Conservation (phyloP, 2,329 filamentous ascomycete genomes). For the Monilinia fructicola region DNA sequence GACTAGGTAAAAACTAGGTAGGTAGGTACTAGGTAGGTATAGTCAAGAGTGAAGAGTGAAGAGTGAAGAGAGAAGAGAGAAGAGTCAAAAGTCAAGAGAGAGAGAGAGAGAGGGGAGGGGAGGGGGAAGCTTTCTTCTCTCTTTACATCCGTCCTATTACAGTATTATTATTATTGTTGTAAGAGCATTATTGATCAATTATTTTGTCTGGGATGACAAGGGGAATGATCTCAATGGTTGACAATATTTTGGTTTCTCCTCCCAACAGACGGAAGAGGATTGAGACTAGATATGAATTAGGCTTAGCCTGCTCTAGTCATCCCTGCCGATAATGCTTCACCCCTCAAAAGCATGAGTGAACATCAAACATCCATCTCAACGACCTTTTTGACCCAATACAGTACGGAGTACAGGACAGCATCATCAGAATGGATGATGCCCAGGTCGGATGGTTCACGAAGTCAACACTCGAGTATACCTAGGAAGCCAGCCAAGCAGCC, state of each 20-base stretch:
- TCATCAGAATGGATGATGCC: too few relatives aligned
- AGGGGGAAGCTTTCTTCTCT: too few relatives aligned
- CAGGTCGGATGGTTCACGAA: neutral
- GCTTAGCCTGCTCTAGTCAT: neutral
- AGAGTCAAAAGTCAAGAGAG: neutral
- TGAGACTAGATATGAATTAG: conserved; percentile 12
- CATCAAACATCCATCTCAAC: conserved; percentile 16
- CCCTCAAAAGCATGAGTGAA: conserved; percentile 5
- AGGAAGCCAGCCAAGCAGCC: neutral
- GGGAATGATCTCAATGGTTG: conserved; percentile 20
- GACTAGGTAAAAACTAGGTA: too few relatives aligned
- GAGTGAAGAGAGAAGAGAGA: too few relatives aligned
- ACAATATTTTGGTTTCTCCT: conserved; percentile 19
- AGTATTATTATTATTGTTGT: neutral
- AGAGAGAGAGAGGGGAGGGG: too few relatives aligned
- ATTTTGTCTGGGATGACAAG: conserved; percentile 16
- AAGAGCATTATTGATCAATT: neutral
- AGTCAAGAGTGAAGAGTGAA: neutral
- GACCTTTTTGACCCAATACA: conserved; percentile 11
- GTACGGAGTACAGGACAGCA: too few relatives aligned
- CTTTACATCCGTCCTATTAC: too few relatives aligned
- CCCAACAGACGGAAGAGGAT: conserved; percentile 23
- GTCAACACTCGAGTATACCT: neutral
- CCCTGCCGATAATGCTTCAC: conserved; percentile 3
- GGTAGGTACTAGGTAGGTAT: too few relatives aligned